phyloP scores from a whole-genome alignment of 176 grass and related monocot genomes.

The Alopecurus myosuroides region DNA sequence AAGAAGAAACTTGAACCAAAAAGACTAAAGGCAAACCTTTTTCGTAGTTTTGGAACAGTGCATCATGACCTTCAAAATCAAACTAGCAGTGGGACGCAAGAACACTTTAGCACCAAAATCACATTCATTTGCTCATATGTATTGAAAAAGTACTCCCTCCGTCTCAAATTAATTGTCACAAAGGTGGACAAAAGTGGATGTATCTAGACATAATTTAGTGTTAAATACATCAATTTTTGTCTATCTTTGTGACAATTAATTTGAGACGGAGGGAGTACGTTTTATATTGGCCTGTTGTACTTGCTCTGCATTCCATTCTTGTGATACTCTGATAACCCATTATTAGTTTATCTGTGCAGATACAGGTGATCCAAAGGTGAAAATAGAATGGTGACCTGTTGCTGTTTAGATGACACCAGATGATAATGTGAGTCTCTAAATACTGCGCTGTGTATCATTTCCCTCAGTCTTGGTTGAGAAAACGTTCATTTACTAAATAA shows the following conservation, averaged over 20 bases:
- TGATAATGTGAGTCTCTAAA: conserved; percentile 42
- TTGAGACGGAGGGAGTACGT: no score
- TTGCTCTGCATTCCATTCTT: neutral
- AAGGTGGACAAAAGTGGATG: no score
- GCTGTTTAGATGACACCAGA: conserved; percentile 57
- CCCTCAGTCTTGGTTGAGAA: neutral
- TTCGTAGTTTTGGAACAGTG: neutral
- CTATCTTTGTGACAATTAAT: no score
- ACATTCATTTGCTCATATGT: neutral
- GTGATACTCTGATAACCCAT: neutral
- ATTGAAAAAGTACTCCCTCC: neutral
- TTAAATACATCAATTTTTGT: no score
- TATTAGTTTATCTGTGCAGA: neutral
- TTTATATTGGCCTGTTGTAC: neutral
- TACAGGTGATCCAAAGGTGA: conserved; percentile 25
- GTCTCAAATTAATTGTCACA: no score
- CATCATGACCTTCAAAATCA: neutral
- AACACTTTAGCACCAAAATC: neutral
- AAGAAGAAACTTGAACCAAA: no score
- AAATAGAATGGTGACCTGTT: conserved; percentile 57
- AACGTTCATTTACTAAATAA: neutral
- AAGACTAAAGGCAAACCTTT: no score
- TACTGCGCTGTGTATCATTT: neutral
- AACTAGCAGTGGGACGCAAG: neutral
- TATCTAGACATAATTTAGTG: no score